These are phyloP conservation scores for Hura crepitans DNA, from an alignment of 441 rosid genomes.

Conservation along the genomic window DNA sequence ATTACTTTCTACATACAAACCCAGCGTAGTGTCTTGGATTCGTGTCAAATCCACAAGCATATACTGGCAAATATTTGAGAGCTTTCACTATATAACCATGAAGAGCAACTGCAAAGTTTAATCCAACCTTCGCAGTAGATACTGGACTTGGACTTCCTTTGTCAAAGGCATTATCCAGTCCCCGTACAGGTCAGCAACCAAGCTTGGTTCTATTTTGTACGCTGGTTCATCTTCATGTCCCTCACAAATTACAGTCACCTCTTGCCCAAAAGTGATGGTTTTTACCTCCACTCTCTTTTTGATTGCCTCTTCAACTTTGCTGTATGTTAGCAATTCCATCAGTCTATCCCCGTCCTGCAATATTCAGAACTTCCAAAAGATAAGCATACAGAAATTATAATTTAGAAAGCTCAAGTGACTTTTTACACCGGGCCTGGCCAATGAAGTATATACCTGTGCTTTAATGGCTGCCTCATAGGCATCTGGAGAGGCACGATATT, in stretches of 20 bases:
- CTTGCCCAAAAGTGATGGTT: conserved; percentile 65
- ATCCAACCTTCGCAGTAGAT: conserved; percentile 77
- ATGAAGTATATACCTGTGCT: conserved; percentile 46
- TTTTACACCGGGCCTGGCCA: not conserved
- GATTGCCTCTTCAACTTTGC: conserved; percentile 57
- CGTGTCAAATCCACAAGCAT: conserved; percentile 12
- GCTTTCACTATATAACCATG: not conserved
- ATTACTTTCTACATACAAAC: not conserved
- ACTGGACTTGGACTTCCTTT: conserved; percentile 82
- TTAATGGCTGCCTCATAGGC: conserved; percentile 56
- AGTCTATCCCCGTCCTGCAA: conserved; percentile 52
- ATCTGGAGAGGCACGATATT: conserved; percentile 61
- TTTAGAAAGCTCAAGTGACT: not conserved
- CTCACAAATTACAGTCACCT: conserved; percentile 41
- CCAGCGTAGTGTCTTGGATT: too few relatives aligned
- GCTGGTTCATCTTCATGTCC: conserved; percentile 41
- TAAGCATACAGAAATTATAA: not conserved
- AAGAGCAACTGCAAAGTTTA: conserved; percentile 16
- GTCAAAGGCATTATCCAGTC: conserved; percentile 97
- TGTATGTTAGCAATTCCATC: conserved; percentile 72
- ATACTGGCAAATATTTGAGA: not conserved
- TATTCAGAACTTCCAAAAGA: conserved; percentile 6
- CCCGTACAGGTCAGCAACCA: conserved; percentile 67
- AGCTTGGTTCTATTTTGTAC: conserved; percentile 67
- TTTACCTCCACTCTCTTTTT: conserved; percentile 72